Conservation (phyloP, 2,329 filamentous ascomycete species). For the Neofusicoccum sp. region DNA sequence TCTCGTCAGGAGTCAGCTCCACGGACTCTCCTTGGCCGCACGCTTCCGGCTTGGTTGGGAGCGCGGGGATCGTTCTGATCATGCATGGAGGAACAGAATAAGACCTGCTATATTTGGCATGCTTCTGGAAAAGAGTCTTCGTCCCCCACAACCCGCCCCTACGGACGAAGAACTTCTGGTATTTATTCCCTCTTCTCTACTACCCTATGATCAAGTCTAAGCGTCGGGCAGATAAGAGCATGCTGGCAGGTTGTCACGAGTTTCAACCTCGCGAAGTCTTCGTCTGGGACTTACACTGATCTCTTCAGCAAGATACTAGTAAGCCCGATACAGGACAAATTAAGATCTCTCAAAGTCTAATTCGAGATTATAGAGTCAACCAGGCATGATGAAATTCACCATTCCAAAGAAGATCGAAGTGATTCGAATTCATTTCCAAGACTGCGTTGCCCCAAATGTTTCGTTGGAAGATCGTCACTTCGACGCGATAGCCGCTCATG, state of each 20-base stretch:
- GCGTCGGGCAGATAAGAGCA: not conserved
- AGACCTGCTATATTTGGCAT: not conserved
- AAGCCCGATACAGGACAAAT: not conserved
- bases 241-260: not conserved
- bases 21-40: not conserved
- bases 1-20: not conserved
- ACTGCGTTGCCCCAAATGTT: not conserved
- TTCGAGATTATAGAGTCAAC: not conserved
- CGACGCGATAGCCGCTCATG: not conserved
- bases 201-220: not conserved
- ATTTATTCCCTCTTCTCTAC: not conserved
- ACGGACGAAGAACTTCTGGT: not conserved
- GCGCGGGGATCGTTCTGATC: no score
- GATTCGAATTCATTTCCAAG: not conserved
- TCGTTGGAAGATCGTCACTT: not conserved
- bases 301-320: not conserved
- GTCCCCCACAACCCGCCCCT: not conserved
- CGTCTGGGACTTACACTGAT: not conserved
- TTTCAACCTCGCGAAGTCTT: not conserved
- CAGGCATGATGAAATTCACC: not conserved
- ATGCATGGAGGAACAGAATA: not conserved
- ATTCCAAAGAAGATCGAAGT: not conserved
- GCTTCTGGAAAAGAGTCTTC: not conserved
- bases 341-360: not conserved
- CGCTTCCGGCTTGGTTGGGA: no score